Evolutionary conservation across 371 early-diverging fungal genomes (phyloP).

Genomic region (Fennellomyces sp.): DNA sequence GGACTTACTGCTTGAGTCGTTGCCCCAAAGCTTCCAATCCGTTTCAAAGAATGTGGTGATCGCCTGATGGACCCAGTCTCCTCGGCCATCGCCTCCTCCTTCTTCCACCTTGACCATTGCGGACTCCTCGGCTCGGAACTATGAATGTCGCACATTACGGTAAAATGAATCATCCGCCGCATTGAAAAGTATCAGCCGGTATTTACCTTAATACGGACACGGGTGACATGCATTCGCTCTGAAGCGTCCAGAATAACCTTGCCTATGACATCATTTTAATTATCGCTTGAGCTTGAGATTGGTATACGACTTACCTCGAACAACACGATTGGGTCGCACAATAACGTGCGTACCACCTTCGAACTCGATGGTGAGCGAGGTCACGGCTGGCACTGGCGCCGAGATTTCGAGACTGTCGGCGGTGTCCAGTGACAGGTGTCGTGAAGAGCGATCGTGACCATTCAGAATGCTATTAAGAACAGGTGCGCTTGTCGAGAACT

Average conservation of each 20-base stretch:
- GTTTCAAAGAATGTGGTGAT: conserved; percentile 51
- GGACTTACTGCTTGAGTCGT: conserved; percentile 43
- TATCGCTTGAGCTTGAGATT: background rate
- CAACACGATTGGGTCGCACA: conserved; percentile 46
- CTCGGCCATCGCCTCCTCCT: conserved; percentile 31
- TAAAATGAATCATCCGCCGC: background rate
- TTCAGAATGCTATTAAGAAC: background rate
- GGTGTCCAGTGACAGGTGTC: background rate
- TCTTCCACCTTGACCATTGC: conserved; percentile 52
- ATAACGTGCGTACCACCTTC: conserved; percentile 53
- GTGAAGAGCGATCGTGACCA: background rate
- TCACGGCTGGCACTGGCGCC: conserved; percentile 1
- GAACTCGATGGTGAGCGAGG: conserved; percentile 32
- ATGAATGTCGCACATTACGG: background rate
- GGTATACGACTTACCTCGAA: conserved; percentile 46
- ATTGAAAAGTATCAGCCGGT: background rate
- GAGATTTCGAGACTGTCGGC: background rate
- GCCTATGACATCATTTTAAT: conserved; percentile 21
- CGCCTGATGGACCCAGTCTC: conserved; percentile 45
- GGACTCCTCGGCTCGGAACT: conserved; percentile 56
- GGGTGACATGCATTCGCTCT: conserved; percentile 41
- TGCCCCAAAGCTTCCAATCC: conserved; percentile 50
- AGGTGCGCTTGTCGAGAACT: conserved; percentile 7
- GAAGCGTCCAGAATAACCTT: conserved; percentile 34
- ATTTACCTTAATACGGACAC: conserved; percentile 46